Evolutionary conservation across 768 basidiomycete species (phyloP).

Genomic region (Phaeolepiota aurea): DNA sequence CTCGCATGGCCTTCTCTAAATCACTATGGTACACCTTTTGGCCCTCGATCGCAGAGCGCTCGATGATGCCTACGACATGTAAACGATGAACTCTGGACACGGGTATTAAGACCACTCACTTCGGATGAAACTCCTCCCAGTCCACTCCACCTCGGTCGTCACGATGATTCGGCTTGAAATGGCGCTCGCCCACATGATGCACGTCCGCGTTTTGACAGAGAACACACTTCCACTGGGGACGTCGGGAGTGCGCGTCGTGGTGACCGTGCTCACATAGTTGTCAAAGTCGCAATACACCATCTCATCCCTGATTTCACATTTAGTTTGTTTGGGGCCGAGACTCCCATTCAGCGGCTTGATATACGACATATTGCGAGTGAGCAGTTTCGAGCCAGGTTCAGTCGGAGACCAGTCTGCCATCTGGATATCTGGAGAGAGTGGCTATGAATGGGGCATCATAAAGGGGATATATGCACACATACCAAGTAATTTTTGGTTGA

Average conservation of each 20-base stretch:
- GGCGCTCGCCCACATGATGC: constrained; percentile 87
- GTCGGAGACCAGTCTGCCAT: constrained; percentile 90
- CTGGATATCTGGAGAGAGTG: constrained; percentile 64
- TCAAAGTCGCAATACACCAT: constrained; percentile 74
- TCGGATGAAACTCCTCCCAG: constrained; percentile 87
- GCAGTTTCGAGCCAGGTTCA: constrained; percentile 50
- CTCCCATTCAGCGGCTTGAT: constrained; percentile 87
- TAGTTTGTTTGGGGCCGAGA: constrained; percentile 90
- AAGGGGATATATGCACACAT: constrained; percentile 16
- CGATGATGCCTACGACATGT: constrained; percentile 70
- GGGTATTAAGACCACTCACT: neutral
- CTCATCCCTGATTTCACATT: constrained; percentile 93
- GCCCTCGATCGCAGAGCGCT: constrained; percentile 84
- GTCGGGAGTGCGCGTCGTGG: constrained; percentile 88
- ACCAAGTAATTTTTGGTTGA: constrained; percentile 88
- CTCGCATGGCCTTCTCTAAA: constrained; percentile 76
- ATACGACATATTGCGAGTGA: constrained; percentile 89
- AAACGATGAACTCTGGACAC: constrained; percentile 4
- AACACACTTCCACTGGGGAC: constrained; percentile 94
- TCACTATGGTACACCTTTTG: constrained; percentile 83
- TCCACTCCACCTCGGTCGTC: constrained; percentile 93
- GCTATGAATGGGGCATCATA: neutral
- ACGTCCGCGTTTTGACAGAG: constrained; percentile 88
- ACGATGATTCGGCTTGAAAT: constrained; percentile 75
- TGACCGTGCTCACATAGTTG: constrained; percentile 47